A percentile compares a stretch with the other conserved stretches of the same genome.
Conservation (phyloP, 306 rosid genomes). For the Pueraria montana region DNA sequence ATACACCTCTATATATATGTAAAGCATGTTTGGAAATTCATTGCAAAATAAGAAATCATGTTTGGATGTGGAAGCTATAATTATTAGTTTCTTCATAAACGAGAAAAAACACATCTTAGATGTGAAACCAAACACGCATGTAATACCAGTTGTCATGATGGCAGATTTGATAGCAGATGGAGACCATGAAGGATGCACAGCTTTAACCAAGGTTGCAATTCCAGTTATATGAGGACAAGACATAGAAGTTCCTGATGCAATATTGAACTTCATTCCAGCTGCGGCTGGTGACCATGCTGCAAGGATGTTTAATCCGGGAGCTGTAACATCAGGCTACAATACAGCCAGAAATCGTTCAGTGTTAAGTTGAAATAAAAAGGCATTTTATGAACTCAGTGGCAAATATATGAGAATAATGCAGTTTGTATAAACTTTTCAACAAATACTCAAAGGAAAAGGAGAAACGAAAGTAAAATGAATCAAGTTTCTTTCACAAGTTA, state of each 20-base stretch:
- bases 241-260: constrained; percentile 86
- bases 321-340: constrained; percentile 78
- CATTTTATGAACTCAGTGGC: background rate
- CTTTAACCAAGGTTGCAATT: constrained; percentile 78
- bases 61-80: background rate
- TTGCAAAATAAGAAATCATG: too few relatives aligned
- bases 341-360: constrained; percentile 36
- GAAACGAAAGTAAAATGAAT: background rate
- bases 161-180: constrained; percentile 82
- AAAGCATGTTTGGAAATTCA: too few relatives aligned
- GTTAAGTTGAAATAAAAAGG: background rate
- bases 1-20: background rate
- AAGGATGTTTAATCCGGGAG: constrained; percentile 85
- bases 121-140: too few relatives aligned
- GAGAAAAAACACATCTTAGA: background rate
- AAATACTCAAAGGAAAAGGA: background rate
- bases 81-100: background rate
- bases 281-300: constrained; percentile 90
- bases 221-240: constrained; percentile 93
- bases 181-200: constrained; percentile 83
- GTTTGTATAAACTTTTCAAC: background rate
- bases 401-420: background rate
- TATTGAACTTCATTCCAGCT: constrained; percentile 63
- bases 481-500: background rate
- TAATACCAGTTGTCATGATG: constrained; percentile 84